A percentile compares a stretch with the other conserved stretches of the same genome.
Evolutionary conservation across 2,329 filamentous ascomycete species (phyloP).

Genomic region (Monilinia aucupariae): DNA sequence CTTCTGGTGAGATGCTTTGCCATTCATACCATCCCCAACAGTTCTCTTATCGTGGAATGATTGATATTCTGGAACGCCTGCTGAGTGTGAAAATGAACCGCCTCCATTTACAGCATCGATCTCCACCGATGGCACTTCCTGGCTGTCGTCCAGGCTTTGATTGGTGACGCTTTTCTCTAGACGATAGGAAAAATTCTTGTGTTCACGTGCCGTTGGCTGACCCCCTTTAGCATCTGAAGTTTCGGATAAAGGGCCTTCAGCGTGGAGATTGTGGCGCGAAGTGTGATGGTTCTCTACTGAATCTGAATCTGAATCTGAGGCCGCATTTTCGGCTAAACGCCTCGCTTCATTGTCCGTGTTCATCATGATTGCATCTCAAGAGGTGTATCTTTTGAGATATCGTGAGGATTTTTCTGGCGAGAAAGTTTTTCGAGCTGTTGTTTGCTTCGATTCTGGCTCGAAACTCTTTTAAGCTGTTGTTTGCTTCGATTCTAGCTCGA

Average conservation of each 20-base stretch:
- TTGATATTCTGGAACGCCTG: neutral
- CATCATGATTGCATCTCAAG: neutral
- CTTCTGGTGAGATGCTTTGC: neutral
- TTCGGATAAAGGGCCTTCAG: neutral
- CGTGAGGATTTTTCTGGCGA: neutral
- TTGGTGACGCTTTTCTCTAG: too few relatives aligned
- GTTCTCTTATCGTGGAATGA: neutral
- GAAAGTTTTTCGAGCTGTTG: neutral
- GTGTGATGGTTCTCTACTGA: neutral
- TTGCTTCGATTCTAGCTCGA: neutral
- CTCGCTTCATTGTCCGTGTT: neutral
- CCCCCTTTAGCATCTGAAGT: neutral
- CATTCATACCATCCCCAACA: neutral
- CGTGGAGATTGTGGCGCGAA: neutral
- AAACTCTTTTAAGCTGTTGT: neutral
- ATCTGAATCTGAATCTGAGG: neutral
- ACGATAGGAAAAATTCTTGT: too few relatives aligned
- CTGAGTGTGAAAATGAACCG: neutral
- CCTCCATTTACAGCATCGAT: neutral
- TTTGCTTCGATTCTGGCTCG: neutral
- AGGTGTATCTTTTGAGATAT: neutral
- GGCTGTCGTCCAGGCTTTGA: neutral
- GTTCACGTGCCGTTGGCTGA: neutral
- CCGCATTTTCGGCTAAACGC: neutral
- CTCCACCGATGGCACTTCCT: neutral